phyloP scores from a whole-genome alignment of 179 eudicot species.

The Drosera spatulata region DNA sequence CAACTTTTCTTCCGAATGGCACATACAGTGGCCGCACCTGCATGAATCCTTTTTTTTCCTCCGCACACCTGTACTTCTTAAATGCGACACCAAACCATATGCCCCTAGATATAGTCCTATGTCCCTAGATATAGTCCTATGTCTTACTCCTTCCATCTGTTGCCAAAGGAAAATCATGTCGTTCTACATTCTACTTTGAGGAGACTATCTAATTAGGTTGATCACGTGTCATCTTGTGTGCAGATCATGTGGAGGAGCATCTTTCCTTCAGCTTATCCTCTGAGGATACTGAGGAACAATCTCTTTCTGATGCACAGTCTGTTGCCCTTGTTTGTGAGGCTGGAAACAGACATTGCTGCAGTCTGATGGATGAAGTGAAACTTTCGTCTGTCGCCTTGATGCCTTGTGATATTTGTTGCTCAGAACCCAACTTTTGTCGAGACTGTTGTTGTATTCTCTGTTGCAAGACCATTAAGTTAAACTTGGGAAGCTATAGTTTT shows the following conservation, averaged over 20 bases:
- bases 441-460: slow-evolving; percentile 94
- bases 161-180: too few species aligned
- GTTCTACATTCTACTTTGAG: too few species aligned
- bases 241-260: slow-evolving; percentile 19
- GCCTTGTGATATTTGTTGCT: slow-evolving; percentile 77
- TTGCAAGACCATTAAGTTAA: slow-evolving; percentile 26
- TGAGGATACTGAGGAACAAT: slow-evolving; percentile 28
- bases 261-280: slow-evolving; percentile 17
- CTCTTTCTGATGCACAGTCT: slow-evolving; percentile 22
- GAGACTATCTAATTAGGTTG: too few species aligned
- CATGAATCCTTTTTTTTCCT: too few species aligned
- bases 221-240: too few species aligned
- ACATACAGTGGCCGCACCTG: too few species aligned
- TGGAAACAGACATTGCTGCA: slow-evolving; percentile 57
- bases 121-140: too few species aligned
- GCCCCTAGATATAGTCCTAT: too few species aligned
- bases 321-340: slow-evolving; percentile 50
- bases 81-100: too few species aligned
- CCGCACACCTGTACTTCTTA: too few species aligned
- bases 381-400: slow-evolving; percentile 23
- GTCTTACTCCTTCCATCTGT: too few species aligned
- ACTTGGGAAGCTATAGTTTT: slow-evolving; percentile 56
- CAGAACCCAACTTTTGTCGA: slow-evolving; percentile 64
- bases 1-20: too few species aligned
- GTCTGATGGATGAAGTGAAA: slow-evolving; percentile 33